phyloP scores from a whole-genome alignment of 495 filamentous ascomycete genomes.

The Aspergillus avenaceus region DNA sequence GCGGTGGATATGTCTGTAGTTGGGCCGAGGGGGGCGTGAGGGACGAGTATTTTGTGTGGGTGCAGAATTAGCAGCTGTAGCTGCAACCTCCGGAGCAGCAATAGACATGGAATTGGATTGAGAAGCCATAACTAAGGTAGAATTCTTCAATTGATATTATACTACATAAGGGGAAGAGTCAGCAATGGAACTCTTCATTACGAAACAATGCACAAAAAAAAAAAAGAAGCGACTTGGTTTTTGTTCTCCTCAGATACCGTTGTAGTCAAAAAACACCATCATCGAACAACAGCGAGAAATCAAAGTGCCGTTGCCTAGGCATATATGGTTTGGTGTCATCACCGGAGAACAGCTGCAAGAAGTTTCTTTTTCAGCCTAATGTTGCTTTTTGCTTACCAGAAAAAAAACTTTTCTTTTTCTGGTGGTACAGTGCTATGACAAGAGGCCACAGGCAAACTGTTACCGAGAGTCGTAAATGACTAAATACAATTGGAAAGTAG shows the following conservation, averaged over 20 bases:
- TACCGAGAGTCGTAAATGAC: constrained; percentile 1
- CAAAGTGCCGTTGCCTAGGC: constrained; percentile 57
- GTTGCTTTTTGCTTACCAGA: constrained; percentile 24
- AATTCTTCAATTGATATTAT: constrained; percentile 11
- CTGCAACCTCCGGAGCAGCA: constrained; percentile 15
- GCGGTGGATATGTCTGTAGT: constrained; percentile 67
- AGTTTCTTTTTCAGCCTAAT: constrained; percentile 11
- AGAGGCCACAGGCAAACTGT: no score
- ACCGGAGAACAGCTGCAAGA: constrained; percentile 20
- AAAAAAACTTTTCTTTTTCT: constrained; percentile 14
- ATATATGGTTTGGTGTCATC: constrained; percentile 45
- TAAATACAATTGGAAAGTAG: constrained; percentile 10
- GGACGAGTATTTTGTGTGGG: constrained; percentile 13
- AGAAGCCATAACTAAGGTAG: constrained; percentile 11
- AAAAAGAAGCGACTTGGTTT: constrained; percentile 5
- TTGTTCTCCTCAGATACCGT: constrained; percentile 90
- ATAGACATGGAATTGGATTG: constrained; percentile 5
- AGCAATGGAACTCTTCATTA: constrained; percentile 21
- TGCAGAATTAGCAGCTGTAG: constrained; percentile 9
- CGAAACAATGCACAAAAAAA: constrained; percentile 4
- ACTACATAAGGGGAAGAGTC: constrained; percentile 22
- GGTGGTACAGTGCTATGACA: constrained; percentile 6
- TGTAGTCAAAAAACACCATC: constrained; percentile 84
- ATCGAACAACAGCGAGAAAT: constrained; percentile 75
- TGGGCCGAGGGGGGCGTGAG: constrained; percentile 56